Evolutionary conservation across 2,329 filamentous ascomycete genomes (phyloP), one percentile per base, ranked within the genome.

Genomic region (Colletotrichum sp.): DNA sequence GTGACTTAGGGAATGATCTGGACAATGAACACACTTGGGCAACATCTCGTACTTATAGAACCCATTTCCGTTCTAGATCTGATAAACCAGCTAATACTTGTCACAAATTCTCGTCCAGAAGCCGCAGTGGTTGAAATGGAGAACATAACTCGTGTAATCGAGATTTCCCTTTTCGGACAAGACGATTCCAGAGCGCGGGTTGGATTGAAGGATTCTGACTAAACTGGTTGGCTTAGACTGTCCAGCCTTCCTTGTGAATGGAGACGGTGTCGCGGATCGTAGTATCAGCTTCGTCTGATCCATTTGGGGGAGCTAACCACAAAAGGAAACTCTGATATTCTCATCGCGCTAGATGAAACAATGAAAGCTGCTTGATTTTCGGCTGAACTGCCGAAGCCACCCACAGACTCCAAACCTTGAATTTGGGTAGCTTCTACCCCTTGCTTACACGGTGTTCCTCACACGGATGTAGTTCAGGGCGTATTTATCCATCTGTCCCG

Each of bases 321-420:
- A 52, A 70, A 5, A 63, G 57, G 71, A 39, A 73, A 48, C 64
- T 13, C 60, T 64, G 71, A 73, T 73, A 57, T 57, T n/a, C 55
- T 70, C 71, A 70, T 70, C 57, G 66, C n/a, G 59, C 6, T 26
- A 64, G 43, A 70, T 69, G 71, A 73, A 73, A 73, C 71, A 9
- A 8, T 43, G 24, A 21, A 10, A 30, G 8, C 59, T 64, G 30
- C 59, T 13, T 68, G 70, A 72, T 72, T 65, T 9, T 28, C 71
- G 16, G 70, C 70, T 65, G 70, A 72, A 67, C 48, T 43, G 32
- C 64, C 64, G 64, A 52, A 52, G 64, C 43, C 65, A 34, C 43
- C 32, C 18, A 24, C 65, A 34, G 12, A 57, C 48, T 57, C 36
- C 26, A 39, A 36, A 26, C n/a, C 34, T n/a, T 64, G 43, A 55